These are phyloP conservation scores for Fallopia convolvulus DNA, from an alignment of 148 eudicot species.

Conservation along the genomic window DNA sequence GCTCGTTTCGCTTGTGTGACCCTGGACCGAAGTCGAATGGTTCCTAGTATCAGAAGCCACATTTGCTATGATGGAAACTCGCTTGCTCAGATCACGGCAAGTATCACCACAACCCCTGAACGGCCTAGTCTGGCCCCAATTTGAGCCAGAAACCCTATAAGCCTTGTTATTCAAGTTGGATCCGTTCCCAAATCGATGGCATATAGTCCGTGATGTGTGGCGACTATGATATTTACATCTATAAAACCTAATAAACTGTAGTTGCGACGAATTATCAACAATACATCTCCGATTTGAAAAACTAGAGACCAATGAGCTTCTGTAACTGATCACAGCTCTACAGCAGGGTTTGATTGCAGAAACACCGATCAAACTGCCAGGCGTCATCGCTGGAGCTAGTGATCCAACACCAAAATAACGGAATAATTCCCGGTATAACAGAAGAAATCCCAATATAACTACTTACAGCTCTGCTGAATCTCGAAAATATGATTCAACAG, in stretches of 20 bases:
- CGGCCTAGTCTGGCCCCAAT: slow-evolving; percentile 35
- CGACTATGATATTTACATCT: slow-evolving; percentile 16
- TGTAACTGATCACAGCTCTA: slow-evolving; percentile 39
- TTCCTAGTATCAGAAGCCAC: slow-evolving; percentile 60
- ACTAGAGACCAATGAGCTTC: slow-evolving; percentile 38
- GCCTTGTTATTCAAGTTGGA: slow-evolving; percentile 27
- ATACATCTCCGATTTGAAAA: slow-evolving; percentile 18
- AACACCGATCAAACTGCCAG: slow-evolving; percentile 46
- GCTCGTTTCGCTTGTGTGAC: slow-evolving; percentile 39
- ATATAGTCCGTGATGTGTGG: slow-evolving; percentile 24
- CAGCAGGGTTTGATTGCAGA: slow-evolving; percentile 49
- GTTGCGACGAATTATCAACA: slow-evolving; percentile 33
- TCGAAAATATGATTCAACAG: slow-evolving; percentile 1
- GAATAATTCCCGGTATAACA: not conserved
- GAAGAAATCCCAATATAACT: not conserved
- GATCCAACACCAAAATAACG: not conserved
- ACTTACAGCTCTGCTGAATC: not conserved
- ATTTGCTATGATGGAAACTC: slow-evolving; percentile 25
- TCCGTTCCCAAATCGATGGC: slow-evolving; percentile 30
- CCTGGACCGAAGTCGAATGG: slow-evolving; percentile 49
- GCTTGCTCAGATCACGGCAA: slow-evolving; percentile 20
- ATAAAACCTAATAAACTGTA: slow-evolving; percentile 20
- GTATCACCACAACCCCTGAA: slow-evolving; percentile 19
- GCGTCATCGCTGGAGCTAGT: slow-evolving; percentile 29
- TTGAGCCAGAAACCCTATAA: slow-evolving; percentile 51